phyloP scores from a whole-genome alignment of 1,284 basidiomycete genomes.

The Naganishia liquefaciens region DNA sequence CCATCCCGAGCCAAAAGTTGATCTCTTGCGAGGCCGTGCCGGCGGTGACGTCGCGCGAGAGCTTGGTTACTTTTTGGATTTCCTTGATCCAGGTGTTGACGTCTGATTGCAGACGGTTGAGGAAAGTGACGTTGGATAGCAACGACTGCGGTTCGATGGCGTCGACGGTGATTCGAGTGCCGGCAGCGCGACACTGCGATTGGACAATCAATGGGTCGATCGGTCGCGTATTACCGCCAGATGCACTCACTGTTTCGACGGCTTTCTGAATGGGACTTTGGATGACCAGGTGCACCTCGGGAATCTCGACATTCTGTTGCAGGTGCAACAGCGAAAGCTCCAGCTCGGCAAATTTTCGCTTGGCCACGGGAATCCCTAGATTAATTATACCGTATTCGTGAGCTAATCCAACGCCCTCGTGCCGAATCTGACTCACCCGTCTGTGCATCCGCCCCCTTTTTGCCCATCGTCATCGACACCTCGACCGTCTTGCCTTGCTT shows the following conservation, averaged over 20 bases:
- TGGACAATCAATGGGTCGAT: background rate
- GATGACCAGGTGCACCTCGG: constrained; percentile 88
- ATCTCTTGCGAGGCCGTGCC: constrained; percentile 98
- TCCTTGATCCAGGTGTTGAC: constrained; percentile 99
- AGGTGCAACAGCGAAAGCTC: constrained; percentile 94
- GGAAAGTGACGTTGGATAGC: constrained; percentile 83
- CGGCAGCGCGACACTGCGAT: constrained; percentile 40
- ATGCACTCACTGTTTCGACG: constrained; percentile 68
- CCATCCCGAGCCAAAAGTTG: constrained; percentile 97
- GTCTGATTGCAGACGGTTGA: constrained; percentile 89
- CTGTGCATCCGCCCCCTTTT: constrained; percentile 73
- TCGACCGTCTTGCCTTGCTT: constrained; percentile 44
- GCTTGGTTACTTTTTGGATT: constrained; percentile 93
- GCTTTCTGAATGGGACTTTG: constrained; percentile 87
- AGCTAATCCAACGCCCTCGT: too few relatives aligned
- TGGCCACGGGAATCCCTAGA: constrained; percentile 95
- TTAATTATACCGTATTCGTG: too few relatives aligned
- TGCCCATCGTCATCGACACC: constrained; percentile 59
- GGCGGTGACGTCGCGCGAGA: constrained; percentile 83
- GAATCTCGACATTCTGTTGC: constrained; percentile 98
- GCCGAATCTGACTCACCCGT: constrained; percentile 64
- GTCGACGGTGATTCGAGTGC: constrained; percentile 49
- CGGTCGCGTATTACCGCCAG: background rate
- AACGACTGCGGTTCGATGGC: constrained; percentile 50
- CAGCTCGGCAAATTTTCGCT: constrained; percentile 98